Conservation (phyloP, 2,329 filamentous ascomycete genomes). For the Escovopsis sp. region DNA sequence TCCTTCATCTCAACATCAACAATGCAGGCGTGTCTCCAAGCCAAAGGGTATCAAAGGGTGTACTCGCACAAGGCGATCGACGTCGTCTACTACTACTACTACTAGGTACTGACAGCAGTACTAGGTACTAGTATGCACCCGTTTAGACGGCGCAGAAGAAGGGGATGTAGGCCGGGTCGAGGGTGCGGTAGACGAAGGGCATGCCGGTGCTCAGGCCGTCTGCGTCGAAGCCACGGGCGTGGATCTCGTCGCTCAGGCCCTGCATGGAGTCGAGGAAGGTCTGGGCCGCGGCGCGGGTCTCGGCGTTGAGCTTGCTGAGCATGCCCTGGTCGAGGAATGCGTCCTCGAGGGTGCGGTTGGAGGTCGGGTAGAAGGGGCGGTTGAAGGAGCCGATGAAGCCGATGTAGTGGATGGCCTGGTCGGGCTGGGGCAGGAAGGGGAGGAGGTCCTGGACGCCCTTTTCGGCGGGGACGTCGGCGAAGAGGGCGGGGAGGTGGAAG, state of each 20-base stretch:
- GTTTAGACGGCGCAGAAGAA: slow-evolving; percentile 9
- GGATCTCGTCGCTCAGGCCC: slow-evolving; percentile 22
- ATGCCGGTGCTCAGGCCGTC: slow-evolving; percentile 30
- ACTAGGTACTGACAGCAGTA: too few relatives aligned
- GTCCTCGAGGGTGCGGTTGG: slow-evolving; percentile 23
- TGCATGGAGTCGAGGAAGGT: slow-evolving; percentile 23
- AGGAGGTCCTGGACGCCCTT: slow-evolving; percentile 25
- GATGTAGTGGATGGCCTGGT: slow-evolving; percentile 22
- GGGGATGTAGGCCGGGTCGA: slow-evolving; percentile 9
- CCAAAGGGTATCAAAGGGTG: too few relatives aligned
- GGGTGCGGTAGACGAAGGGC: slow-evolving; percentile 28
- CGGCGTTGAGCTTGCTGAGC: slow-evolving; percentile 17
- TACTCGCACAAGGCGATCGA: too few relatives aligned
- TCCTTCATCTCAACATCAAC: too few relatives aligned
- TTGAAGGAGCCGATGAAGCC: slow-evolving; percentile 24
- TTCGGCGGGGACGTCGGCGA: slow-evolving; percentile 20
- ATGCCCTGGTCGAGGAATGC: slow-evolving; percentile 25
- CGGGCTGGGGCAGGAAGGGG: slow-evolving; percentile 19
- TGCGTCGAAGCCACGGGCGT: slow-evolving; percentile 24
- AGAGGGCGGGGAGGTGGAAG: slow-evolving; percentile 27
- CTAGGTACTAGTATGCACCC: too few relatives aligned
- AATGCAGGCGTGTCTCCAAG: too few relatives aligned
- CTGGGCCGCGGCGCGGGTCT: slow-evolving; percentile 18
- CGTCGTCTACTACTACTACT: too few relatives aligned
- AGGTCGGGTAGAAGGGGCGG: slow-evolving; percentile 22